Conservation (phyloP, 192 early-diverging fungal genomes). For the Podila verticillata region DNA sequence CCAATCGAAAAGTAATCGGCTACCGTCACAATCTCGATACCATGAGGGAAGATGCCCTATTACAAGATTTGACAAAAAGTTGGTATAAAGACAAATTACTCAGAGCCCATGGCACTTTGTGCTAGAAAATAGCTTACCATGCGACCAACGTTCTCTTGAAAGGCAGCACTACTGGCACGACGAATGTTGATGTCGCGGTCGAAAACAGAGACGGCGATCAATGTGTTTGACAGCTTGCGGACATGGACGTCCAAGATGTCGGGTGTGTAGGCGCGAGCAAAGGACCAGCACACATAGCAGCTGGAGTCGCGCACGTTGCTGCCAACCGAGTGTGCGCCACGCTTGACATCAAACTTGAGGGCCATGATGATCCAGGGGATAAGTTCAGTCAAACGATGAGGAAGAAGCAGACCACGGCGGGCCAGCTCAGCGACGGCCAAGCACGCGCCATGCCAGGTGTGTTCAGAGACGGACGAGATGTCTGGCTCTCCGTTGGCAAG, state of each 20-base stretch:
- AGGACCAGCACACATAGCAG: conserved; percentile 98
- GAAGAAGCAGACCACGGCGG: conserved; percentile 84
- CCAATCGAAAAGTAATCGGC: conserved; percentile 96
- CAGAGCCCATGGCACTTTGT: too few species aligned
- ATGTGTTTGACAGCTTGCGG: conserved; percentile 70
- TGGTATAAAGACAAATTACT: background rate
- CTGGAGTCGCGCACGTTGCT: conserved; percentile 95
- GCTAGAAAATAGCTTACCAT: conserved; percentile 58
- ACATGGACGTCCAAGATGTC: conserved; percentile 73
- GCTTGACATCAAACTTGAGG: conserved; percentile 88
- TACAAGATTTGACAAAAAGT: background rate
- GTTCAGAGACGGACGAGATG: conserved; percentile 85
- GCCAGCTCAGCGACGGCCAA: conserved; percentile 93
- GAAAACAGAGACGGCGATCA: conserved; percentile 84
- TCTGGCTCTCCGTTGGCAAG: conserved; percentile 58
- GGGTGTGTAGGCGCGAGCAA: conserved; percentile 89
- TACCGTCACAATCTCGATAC: conserved; percentile 89
- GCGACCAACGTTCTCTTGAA: conserved; percentile 97
- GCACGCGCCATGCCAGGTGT: conserved; percentile 95
- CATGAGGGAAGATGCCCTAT: conserved; percentile 89
- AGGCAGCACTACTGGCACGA: conserved; percentile 93
- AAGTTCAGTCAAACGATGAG: conserved; percentile 70
- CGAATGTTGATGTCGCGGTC: conserved; percentile 96
- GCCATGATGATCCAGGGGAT: conserved; percentile 89
- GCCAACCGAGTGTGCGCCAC: conserved; percentile 92